Conservation (phyloP, 2,329 filamentous ascomycete genomes). For the Penicillium sp. region DNA sequence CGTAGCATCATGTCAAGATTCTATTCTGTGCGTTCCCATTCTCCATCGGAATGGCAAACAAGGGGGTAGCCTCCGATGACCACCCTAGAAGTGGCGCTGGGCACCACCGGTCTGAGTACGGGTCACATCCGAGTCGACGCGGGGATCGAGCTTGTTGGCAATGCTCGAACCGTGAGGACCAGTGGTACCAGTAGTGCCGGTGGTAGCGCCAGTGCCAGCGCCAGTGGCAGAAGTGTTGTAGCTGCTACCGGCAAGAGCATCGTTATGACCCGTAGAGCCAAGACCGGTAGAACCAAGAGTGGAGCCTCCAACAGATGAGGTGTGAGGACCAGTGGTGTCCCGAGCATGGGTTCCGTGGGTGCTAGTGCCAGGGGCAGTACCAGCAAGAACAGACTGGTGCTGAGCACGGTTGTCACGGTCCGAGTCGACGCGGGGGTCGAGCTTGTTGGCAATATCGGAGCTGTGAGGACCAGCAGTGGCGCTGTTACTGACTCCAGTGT, state of each 20-base stretch:
- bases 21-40: background rate
- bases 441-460: constrained; percentile 32
- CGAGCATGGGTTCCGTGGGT: background rate
- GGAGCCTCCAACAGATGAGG: background rate
- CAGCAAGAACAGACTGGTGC: constrained; percentile 1
- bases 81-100: constrained; percentile 4
- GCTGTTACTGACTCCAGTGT: background rate
- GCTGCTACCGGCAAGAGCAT: background rate
- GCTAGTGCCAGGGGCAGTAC: background rate
- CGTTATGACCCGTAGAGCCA: background rate
- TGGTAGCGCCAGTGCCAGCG: background rate
- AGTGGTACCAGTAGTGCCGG: background rate
- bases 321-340: background rate
- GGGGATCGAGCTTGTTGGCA: constrained; percentile 28
- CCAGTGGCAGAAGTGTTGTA: background rate
- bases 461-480: constrained; percentile 36
- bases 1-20: constrained; percentile 3
- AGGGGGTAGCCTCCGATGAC: background rate
- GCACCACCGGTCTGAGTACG: background rate
- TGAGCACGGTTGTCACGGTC: constrained; percentile 33
- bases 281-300: background rate
- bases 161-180: constrained; percentile 19
- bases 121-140: constrained; percentile 14
- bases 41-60: background rate
- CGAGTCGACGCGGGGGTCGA: constrained; percentile 35